phyloP scores from a whole-genome alignment of 257 asterid genomes.

The Solanum megistacrolobum region DNA sequence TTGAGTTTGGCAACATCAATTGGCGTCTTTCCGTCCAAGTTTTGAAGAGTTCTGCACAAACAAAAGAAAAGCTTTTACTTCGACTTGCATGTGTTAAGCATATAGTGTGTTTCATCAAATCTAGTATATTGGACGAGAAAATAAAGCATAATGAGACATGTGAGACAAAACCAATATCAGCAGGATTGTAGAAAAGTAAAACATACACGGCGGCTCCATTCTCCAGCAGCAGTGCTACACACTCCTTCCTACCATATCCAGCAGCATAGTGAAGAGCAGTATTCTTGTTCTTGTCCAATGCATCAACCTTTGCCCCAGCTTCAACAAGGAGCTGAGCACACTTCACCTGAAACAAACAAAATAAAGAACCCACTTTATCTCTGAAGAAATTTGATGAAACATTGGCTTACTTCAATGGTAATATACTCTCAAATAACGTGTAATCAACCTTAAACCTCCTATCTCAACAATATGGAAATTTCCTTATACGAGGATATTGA shows the following conservation, averaged over 20 bases:
- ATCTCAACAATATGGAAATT: background rate
- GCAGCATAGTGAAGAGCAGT: constrained; percentile 99
- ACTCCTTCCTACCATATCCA: constrained; percentile 95
- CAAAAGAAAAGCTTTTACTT: background rate
- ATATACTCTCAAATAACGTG: background rate
- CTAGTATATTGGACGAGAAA: background rate
- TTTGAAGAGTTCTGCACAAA: constrained; percentile 78
- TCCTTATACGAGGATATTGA: background rate
- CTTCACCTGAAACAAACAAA: constrained; percentile 43
- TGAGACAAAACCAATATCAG: background rate
- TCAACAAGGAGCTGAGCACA: constrained; percentile 90
- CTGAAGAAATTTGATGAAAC: background rate
- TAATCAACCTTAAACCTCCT: background rate
- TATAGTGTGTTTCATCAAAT: background rate
- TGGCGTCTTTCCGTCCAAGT: constrained; percentile 95
- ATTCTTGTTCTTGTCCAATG: constrained; percentile 92
- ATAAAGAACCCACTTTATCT: background rate
- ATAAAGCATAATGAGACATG: background rate
- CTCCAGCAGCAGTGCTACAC: constrained; percentile 83
- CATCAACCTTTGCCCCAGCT: constrained; percentile 94
- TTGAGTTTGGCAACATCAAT: constrained; percentile 93
- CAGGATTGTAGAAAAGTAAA: background rate
- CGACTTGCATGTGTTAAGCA: background rate
- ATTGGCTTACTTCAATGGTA: background rate
- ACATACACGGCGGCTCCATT: constrained; percentile 99